These are phyloP conservation scores for Chalciporus sphaerocephalus DNA, from an alignment of 768 basidiomycete genomes.

Conservation along the genomic window DNA sequence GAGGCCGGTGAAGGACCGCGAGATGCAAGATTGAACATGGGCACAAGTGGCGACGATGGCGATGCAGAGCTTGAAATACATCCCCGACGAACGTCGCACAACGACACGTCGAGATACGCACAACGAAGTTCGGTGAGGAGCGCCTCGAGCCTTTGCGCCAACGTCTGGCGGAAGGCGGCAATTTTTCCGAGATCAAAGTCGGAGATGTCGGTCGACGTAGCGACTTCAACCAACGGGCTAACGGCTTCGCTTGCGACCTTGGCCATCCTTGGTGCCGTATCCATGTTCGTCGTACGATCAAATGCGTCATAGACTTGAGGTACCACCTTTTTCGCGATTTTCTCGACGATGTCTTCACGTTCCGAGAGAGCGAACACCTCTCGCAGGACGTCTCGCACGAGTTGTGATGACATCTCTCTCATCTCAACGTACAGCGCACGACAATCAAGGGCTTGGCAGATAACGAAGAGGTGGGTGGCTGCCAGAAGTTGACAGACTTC, in stretches of 20 bases:
- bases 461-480: constrained; percentile 70
- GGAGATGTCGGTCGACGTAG: constrained; percentile 12
- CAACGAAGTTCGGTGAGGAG: constrained; percentile 28
- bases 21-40: constrained; percentile 42
- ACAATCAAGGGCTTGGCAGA: constrained; percentile 82
- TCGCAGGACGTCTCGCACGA: constrained; percentile 19
- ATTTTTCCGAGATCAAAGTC: constrained; percentile 22
- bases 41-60: constrained; percentile 20
- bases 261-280: constrained; percentile 63
- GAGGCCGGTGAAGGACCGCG: constrained; percentile 65
- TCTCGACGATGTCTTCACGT: constrained; percentile 9
- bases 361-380: constrained; percentile 11
- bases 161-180: constrained; percentile 16
- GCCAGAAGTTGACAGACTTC: constrained; percentile 74
- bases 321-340: constrained; percentile 31
- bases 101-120: constrained; percentile 26
- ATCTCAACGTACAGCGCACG: constrained; percentile 73
- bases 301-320: constrained; percentile 46
- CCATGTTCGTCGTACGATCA: constrained; percentile 68
- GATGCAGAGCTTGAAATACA: background rate
- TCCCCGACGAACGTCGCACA: constrained; percentile 17
- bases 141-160: constrained; percentile 14
- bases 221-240: constrained; percentile 54
- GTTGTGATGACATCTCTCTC: constrained; percentile 27
- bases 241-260: constrained; percentile 62